A percentile compares a stretch with the other conserved stretches of the same genome.
These are phyloP conservation scores for Rhizopus delemar DNA, from an alignment of 371 early-diverging fungal genomes.

Conservation along the genomic window DNA sequence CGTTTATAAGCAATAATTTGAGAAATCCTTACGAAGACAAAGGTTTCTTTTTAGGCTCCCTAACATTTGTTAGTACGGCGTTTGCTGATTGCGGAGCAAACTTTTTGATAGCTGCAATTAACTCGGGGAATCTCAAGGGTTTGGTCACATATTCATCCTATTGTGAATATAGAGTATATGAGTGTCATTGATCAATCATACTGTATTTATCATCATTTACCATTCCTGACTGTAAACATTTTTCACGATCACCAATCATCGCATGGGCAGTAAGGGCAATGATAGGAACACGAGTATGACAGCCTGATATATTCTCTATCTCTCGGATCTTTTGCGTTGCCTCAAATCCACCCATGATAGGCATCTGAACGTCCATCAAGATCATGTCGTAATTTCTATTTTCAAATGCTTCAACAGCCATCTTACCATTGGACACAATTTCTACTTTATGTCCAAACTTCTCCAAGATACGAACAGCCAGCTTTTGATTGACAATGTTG, in stretches of 20 bases:
- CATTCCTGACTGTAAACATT: conserved; percentile 75
- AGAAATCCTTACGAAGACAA: too few species aligned
- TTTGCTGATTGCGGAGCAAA: conserved; percentile 36
- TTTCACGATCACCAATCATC: conserved; percentile 82
- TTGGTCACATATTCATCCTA: conserved; percentile 77
- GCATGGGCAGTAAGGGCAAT: conserved; percentile 82
- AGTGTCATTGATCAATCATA: not conserved
- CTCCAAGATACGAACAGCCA: conserved; percentile 75
- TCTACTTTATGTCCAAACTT: conserved; percentile 73
- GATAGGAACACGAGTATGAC: conserved; percentile 62
- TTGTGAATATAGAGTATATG: not conserved
- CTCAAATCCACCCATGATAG: conserved; percentile 77
- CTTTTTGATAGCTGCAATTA: conserved; percentile 65
- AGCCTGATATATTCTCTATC: conserved; percentile 51
- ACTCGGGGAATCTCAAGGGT: conserved; percentile 61
- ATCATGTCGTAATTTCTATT: conserved; percentile 65
- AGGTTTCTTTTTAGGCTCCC: too few species aligned
- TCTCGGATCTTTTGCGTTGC: conserved; percentile 76
- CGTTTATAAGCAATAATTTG: too few species aligned
- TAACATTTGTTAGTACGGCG: conserved; percentile 7
- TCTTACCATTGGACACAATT: conserved; percentile 73
- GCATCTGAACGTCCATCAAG: conserved; percentile 81
- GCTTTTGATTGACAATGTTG: conserved; percentile 79
- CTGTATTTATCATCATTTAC: conserved; percentile 30
- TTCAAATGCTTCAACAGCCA: conserved; percentile 71